phyloP scores from a whole-genome alignment of 2,329 filamentous ascomycete genomes.

The Trichoderma brevicompactum region DNA sequence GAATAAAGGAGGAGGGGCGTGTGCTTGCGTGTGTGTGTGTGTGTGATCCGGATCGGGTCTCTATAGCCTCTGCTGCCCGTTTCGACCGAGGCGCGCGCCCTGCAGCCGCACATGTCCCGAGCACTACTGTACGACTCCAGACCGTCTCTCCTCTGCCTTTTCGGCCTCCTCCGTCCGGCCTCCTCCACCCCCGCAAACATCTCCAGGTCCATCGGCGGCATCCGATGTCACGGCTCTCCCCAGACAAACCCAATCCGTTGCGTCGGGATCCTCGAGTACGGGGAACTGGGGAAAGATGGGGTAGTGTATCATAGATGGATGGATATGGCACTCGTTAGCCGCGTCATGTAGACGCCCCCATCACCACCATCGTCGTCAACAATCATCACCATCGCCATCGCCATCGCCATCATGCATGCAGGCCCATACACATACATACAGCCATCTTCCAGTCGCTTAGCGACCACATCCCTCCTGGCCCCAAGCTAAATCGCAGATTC shows the following conservation, averaged over 20 bases:
- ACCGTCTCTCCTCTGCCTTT: neutral
- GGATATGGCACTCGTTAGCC: neutral
- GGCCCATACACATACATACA: neutral
- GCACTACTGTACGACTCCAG: no score
- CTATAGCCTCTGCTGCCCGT: neutral
- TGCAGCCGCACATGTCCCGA: neutral
- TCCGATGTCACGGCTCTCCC: conserved; percentile 20
- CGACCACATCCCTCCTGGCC: neutral
- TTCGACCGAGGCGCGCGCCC: conserved; percentile 1
- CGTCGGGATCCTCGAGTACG: conserved; percentile 19
- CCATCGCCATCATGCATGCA: neutral
- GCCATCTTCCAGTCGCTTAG: neutral
- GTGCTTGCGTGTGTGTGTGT: neutral
- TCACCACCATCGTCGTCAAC: neutral
- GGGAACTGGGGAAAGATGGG: conserved; percentile 27
- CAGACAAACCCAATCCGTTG: conserved; percentile 8
- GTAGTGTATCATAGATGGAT: neutral
- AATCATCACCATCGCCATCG: neutral
- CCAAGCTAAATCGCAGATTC: neutral
- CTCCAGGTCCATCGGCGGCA: conserved; percentile 25
- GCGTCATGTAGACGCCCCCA: neutral
- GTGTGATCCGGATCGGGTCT: neutral
- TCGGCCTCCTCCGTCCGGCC: conserved; percentile 26
- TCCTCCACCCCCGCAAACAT: conserved; percentile 28
- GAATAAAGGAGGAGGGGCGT: neutral